Evolutionary conservation across 257 asterid species (phyloP), one percentile per base, ranked within the genome.

Genomic region (Scutellaria barbata): DNA sequence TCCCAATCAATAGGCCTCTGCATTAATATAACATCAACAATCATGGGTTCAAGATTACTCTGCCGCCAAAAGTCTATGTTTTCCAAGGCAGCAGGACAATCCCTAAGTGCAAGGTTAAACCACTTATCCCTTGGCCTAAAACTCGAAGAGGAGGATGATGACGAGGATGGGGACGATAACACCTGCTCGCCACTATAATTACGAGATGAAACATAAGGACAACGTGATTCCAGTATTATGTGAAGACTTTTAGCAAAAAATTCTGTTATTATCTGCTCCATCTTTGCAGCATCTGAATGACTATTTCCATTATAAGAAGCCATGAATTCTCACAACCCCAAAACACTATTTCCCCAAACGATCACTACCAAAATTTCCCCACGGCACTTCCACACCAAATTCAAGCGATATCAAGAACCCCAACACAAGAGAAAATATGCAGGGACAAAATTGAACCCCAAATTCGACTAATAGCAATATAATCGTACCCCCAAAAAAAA

Each of bases 251-350:
- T 92, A 0, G 96, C 89, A 40, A 92, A 89, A 50, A 90, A 88
- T 74, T 92, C 98, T 40, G 96, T 89, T n/a, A 90, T 90, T 35
- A 92, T 89, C 78, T 89, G 98, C 63, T 92, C 96, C 84, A 84
- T 85, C 64, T 85, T 89, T 6, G 98, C 95, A 10, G 88, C 86
- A 55, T 92, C 98, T 8, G 89, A 84, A 17, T 86, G 88, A 67
- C 80, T 50, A 59, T 74, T 81, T 10, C 89, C 95, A 45, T 81
- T 87, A 76, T 72, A 56, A 42, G 90, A 83, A 71, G 97, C 92
- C 97, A 92, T 92, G 17, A 66, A 66, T 62, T 45, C 74, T 60
- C 18, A 45, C 52, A 63, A 46, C 33, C 67, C 66, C 35, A 55
- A 58, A 67, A 47, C 71, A 67, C 72, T 20, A 54, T 46, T 39